Conservation (phyloP, 331 rosid species). For the Phaseolus coccineus region DNA sequence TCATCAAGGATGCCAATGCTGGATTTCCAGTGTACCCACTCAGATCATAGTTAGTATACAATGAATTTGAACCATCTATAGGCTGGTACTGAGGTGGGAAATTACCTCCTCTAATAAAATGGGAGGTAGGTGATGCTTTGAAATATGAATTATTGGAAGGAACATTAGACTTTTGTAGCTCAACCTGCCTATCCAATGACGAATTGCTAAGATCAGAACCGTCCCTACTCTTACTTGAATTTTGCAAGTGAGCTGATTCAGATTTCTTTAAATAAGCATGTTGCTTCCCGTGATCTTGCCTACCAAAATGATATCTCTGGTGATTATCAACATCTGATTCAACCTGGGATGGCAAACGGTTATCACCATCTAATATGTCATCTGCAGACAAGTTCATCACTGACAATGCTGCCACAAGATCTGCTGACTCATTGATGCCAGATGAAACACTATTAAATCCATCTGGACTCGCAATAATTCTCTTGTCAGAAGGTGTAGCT, state of each 20-base stretch:
- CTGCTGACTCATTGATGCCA: constrained; percentile 68
- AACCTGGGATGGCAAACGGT: constrained; percentile 67
- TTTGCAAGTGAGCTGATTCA: constrained; percentile 69
- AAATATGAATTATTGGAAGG: constrained; percentile 58
- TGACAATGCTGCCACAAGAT: constrained; percentile 78
- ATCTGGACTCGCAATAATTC: constrained; percentile 68
- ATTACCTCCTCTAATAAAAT: constrained; percentile 70
- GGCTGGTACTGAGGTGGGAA: constrained; percentile 72
- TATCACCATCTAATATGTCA: constrained; percentile 61
- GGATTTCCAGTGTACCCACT: constrained; percentile 82
- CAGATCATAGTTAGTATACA: constrained; percentile 71
- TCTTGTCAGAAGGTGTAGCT: constrained; percentile 66
- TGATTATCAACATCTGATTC: constrained; percentile 70
- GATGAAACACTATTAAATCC: constrained; percentile 73
- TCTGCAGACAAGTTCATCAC: constrained; percentile 79
- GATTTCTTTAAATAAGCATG: constrained; percentile 73
- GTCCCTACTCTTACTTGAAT: constrained; percentile 61
- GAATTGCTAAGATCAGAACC: constrained; percentile 57
- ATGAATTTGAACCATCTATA: constrained; percentile 66
- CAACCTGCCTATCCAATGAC: constrained; percentile 64
- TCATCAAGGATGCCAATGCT: constrained; percentile 78
- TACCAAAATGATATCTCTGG: constrained; percentile 70
- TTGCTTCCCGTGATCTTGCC: constrained; percentile 74
- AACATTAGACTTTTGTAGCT: constrained; percentile 60
- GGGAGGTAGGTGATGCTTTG: constrained; percentile 71